A percentile compares a stretch with the other conserved stretches of the same genome.
Conservation (phyloP, 306 rosid genomes). For the Hippophae tibetana region DNA sequence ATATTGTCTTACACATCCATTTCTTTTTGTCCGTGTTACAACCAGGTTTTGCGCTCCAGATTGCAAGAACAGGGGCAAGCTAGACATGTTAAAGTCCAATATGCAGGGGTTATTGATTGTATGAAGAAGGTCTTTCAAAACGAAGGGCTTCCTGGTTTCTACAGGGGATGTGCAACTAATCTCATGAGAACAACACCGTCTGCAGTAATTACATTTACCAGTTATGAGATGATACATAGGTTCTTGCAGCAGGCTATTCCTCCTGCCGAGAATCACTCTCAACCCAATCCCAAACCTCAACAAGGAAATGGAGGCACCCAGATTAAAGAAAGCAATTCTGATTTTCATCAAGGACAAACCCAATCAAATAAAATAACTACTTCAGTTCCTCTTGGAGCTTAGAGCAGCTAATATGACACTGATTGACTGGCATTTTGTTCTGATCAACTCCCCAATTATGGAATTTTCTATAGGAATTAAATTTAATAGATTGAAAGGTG, state of each 20-base stretch:
- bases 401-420: conserved; percentile 57
- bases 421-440: conserved; percentile 16
- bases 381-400: conserved; percentile 41
- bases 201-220: conserved; percentile 86
- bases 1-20: background rate
- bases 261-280: conserved; percentile 26
- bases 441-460: conserved; percentile 9
- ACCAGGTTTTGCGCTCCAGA: conserved; percentile 43
- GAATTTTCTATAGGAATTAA: conserved; percentile 17
- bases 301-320: conserved; percentile 14
- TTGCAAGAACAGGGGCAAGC: conserved; percentile 96
- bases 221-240: conserved; percentile 82
- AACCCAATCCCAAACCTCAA: conserved; percentile 20
- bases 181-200: conserved; percentile 88
- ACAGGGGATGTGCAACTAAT: conserved; percentile 84
- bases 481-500: conserved; percentile 6
- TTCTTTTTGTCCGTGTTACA: background rate
- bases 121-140: conserved; percentile 64
- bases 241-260: conserved; percentile 41
- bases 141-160: conserved; percentile 81
- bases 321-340: conserved; percentile 7
- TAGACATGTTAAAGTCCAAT: conserved; percentile 29
- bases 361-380: conserved; percentile 35
- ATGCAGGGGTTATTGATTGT: conserved; percentile 73
- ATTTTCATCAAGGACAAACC: conserved; percentile 30